Evolutionary conservation across 2,329 filamentous ascomycete genomes (phyloP).

Genomic region (Xenoacremonium recifei): DNA sequence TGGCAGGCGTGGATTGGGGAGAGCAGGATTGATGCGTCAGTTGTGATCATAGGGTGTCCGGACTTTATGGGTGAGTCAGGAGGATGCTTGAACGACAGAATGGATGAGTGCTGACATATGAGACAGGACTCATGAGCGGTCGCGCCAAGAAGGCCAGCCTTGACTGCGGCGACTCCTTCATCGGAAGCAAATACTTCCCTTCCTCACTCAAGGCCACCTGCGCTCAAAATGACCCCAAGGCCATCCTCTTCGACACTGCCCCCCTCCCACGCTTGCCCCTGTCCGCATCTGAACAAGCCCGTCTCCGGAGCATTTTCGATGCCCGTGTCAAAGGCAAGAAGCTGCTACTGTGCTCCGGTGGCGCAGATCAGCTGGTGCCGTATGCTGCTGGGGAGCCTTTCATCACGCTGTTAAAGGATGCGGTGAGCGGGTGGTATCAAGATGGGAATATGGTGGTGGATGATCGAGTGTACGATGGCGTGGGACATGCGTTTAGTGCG

Average conservation of each 20-base stretch:
- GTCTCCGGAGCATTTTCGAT: constrained; percentile 46
- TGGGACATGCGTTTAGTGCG: constrained; percentile 67
- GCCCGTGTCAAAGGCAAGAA: constrained; percentile 58
- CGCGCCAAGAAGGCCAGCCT: constrained; percentile 67
- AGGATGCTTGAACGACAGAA: background rate
- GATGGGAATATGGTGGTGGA: constrained; percentile 58
- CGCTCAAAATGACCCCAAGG: constrained; percentile 70
- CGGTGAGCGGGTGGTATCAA: constrained; percentile 49
- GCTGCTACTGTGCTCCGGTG: constrained; percentile 64
- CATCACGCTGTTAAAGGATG: constrained; percentile 58
- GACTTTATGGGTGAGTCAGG: constrained; percentile 68
- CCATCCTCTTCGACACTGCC: constrained; percentile 61
- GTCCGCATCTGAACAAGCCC: constrained; percentile 38
- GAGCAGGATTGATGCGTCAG: constrained; percentile 71
- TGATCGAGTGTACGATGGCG: constrained; percentile 65
- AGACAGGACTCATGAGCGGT: constrained; percentile 65
- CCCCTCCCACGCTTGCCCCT: constrained; percentile 32
- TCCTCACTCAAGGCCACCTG: constrained; percentile 62
- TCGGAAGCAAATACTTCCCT: constrained; percentile 79
- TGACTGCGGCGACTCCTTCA: constrained; percentile 59
- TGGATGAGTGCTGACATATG: background rate
- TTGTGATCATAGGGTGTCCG: constrained; percentile 84
- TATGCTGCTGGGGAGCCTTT: constrained; percentile 60
- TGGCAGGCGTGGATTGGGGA: constrained; percentile 84
- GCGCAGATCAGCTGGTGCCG: constrained; percentile 70